Percentiles rank a stretch among this genome's conserved stretches.
Evolutionary conservation across 352 stramenopile species (phyloP).

Genomic region (Globisporangium cystogenes): DNA sequence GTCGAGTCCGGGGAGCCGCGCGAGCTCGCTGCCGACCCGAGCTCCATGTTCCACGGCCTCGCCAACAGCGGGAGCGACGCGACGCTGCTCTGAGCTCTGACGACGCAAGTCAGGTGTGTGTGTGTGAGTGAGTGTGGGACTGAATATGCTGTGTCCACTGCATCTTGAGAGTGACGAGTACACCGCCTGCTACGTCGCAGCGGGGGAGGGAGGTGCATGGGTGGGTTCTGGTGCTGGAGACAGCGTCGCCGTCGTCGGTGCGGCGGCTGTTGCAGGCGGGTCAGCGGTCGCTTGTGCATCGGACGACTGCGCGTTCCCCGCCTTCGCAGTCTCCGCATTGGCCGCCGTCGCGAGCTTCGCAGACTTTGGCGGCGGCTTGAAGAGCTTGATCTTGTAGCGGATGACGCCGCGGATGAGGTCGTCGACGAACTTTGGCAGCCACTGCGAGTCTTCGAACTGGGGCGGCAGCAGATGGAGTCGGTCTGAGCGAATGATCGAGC

Average conservation of each 20-base stretch:
- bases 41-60: slow-evolving; percentile 42
- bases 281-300: not conserved
- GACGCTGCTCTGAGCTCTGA: not conserved
- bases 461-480: not conserved
- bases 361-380: slow-evolving; percentile 35
- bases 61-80: slow-evolving; percentile 3
- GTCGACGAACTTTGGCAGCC: slow-evolving; percentile 66
- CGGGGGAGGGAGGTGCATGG: not conserved
- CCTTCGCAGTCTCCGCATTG: not conserved
- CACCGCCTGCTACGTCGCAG: not conserved
- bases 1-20: slow-evolving; percentile 43
- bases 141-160: not conserved
- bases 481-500: too few relatives aligned
- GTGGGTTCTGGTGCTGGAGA: not conserved
- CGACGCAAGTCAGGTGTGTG: not conserved
- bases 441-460: slow-evolving; percentile 55
- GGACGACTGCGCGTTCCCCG: not conserved
- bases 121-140: too few relatives aligned
- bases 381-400: slow-evolving; percentile 73
- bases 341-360: slow-evolving; percentile 1
- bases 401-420: slow-evolving; percentile 66
- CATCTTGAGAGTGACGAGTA: not conserved
- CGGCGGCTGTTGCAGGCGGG: not conserved
- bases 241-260: not conserved
- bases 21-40: slow-evolving; percentile 23